phyloP scores from a whole-genome alignment of 2,329 filamentous ascomycete genomes.

The Calonectria hawksworthii region DNA sequence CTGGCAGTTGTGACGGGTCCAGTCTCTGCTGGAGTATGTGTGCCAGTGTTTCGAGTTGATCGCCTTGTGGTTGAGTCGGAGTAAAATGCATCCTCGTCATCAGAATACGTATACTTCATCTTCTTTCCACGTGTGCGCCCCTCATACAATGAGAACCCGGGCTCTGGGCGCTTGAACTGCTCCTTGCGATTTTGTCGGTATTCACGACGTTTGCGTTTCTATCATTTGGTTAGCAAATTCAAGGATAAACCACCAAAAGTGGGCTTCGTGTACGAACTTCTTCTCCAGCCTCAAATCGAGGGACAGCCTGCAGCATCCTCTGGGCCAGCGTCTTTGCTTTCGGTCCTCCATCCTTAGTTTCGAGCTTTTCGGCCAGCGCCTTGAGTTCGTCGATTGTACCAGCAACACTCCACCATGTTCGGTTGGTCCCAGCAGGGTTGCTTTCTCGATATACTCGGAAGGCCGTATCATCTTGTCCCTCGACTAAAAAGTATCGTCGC shows the following conservation, averaged over 20 bases:
- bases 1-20: slow-evolving; percentile 82
- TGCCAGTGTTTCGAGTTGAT: slow-evolving; percentile 81
- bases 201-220: slow-evolving; percentile 94
- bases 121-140: slow-evolving; percentile 96
- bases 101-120: slow-evolving; percentile 95
- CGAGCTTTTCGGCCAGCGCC: slow-evolving; percentile 80
- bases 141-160: slow-evolving; percentile 94
- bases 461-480: slow-evolving; percentile 92
- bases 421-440: slow-evolving; percentile 81
- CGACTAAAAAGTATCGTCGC: slow-evolving; percentile 92
- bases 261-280: slow-evolving; percentile 69
- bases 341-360: slow-evolving; percentile 82
- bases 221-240: slow-evolving; percentile 34
- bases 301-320: slow-evolving; percentile 83
- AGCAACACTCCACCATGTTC: slow-evolving; percentile 94
- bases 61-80: slow-evolving; percentile 76
- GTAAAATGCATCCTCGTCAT: slow-evolving; percentile 82
- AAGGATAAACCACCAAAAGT: neutral
- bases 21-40: slow-evolving; percentile 79
- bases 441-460: slow-evolving; percentile 96
- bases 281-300: slow-evolving; percentile 93
- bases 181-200: slow-evolving; percentile 90
- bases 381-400: slow-evolving; percentile 90
- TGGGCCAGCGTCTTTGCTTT: slow-evolving; percentile 84
- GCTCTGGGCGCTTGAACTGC: slow-evolving; percentile 88